phyloP scores from a whole-genome alignment of 2,329 filamentous ascomycete species.

The Leptographium galeiforme region DNA sequence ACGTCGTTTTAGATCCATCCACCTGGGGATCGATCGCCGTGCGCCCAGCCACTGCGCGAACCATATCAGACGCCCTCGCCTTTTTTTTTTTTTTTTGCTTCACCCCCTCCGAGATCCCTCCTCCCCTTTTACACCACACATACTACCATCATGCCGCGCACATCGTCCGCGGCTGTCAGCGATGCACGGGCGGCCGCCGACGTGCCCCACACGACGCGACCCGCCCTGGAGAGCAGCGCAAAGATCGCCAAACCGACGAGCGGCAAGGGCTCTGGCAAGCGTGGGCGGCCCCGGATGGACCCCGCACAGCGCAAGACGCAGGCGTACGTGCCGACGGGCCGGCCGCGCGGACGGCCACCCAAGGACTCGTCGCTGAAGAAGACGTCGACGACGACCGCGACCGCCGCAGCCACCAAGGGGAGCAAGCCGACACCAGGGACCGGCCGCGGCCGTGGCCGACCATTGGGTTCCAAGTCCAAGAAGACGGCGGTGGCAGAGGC shows the following conservation, averaged over 20 bases:
- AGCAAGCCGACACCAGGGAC: slow-evolving; percentile 5
- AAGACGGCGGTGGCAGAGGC: slow-evolving; percentile 2
- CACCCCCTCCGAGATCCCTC: not conserved
- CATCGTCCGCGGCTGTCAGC: slow-evolving; percentile 2
- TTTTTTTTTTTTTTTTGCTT: no score
- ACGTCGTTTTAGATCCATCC: not conserved
- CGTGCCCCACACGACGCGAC: slow-evolving; percentile 4
- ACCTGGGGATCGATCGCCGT: not conserved
- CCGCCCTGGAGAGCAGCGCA: slow-evolving; percentile 11
- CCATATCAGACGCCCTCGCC: not conserved
- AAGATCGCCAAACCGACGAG: slow-evolving; percentile 11
- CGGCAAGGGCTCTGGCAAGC: slow-evolving; percentile 11
- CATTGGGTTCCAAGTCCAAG: slow-evolving; percentile 8
- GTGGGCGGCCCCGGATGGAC: slow-evolving; percentile 14
- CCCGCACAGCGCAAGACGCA: slow-evolving; percentile 12
- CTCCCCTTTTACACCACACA: no score
- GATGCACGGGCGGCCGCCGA: not conserved
- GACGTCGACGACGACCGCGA: no score
- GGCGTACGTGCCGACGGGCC: slow-evolving; percentile 13
- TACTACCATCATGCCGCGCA: slow-evolving; percentile 7
- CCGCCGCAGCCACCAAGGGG: not conserved
- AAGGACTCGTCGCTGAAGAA: slow-evolving; percentile 12
- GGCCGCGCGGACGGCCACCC: slow-evolving; percentile 12
- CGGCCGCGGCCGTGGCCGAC: slow-evolving; percentile 11
- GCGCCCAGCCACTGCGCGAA: not conserved